Evolutionary conservation across 306 rosid species (phyloP).

Genomic region (Ziziphus jujuba): DNA sequence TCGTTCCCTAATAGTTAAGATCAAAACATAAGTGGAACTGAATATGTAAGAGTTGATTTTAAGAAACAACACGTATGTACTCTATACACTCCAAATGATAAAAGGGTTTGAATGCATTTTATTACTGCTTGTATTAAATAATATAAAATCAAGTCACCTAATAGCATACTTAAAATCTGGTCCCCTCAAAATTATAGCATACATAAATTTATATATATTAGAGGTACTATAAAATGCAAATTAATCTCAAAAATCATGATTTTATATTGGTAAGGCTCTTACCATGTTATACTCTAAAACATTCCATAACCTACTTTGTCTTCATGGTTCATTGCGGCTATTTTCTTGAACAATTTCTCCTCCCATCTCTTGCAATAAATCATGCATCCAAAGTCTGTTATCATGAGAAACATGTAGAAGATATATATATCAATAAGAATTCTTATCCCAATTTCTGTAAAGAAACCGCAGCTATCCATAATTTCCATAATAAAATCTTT

Average conservation of each 20-base stretch:
- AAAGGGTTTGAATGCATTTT: too few species aligned
- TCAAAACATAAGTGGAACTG: too few species aligned
- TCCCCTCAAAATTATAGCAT: too few species aligned
- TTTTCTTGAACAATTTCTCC: background rate
- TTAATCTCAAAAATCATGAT: background rate
- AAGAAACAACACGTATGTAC: too few species aligned
- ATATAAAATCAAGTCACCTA: too few species aligned
- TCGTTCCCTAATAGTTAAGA: too few species aligned
- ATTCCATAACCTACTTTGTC: conserved; percentile 10
- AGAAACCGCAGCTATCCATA: conserved; percentile 1
- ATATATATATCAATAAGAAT: background rate
- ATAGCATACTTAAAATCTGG: too few species aligned
- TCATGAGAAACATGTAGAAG: background rate
- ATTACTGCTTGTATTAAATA: too few species aligned
- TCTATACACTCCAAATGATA: too few species aligned
- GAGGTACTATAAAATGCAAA: background rate
- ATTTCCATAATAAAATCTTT: conserved; percentile 10
- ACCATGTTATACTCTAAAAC: conserved; percentile 5
- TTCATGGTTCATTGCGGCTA: background rate
- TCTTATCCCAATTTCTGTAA: conserved; percentile 6
- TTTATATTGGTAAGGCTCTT: background rate
- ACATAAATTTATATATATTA: too few species aligned
- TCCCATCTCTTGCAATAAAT: conserved; percentile 20
- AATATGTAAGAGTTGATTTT: too few species aligned
- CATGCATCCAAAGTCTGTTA: conserved; percentile 20